phyloP scores from a whole-genome alignment of 768 basidiomycete species.

The Tylopilus intermedius region DNA sequence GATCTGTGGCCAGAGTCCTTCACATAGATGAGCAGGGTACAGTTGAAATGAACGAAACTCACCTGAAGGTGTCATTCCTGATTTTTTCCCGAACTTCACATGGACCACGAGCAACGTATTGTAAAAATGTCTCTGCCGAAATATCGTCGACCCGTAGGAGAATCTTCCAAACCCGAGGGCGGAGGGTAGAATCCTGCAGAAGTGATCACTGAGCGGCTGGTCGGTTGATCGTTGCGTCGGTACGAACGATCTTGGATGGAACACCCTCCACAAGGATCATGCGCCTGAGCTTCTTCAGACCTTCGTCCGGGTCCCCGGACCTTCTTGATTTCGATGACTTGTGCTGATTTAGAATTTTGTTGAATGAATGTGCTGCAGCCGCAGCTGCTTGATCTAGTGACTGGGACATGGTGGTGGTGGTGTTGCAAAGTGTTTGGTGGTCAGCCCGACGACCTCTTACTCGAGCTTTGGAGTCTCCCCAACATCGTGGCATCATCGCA shows the following conservation, averaged over 20 bases:
- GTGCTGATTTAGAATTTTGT: constrained; percentile 71
- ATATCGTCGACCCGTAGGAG: constrained; percentile 77
- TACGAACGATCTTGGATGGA: constrained; percentile 69
- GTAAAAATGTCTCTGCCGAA: constrained; percentile 67
- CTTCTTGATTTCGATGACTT: constrained; percentile 64
- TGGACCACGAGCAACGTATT: constrained; percentile 78
- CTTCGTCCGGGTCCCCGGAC: constrained; percentile 68
- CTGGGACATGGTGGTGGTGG: constrained; percentile 20
- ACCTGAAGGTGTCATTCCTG: constrained; percentile 95
- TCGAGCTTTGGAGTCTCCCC: no score
- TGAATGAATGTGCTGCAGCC: constrained; percentile 66
- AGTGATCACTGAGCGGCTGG: constrained; percentile 1
- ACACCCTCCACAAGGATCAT: constrained; percentile 90
- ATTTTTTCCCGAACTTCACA: constrained; percentile 90
- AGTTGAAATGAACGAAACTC: constrained; percentile 5
- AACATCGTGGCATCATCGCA: background rate
- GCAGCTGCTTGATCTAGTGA: constrained; percentile 27
- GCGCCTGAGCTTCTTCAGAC: constrained; percentile 78
- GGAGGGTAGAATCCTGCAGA: constrained; percentile 70
- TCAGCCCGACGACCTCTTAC: background rate
- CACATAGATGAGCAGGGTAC: background rate
- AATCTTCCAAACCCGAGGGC: constrained; percentile 93
- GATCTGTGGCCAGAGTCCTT: constrained; percentile 89
- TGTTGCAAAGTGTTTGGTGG: constrained; percentile 8
- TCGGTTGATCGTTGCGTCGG: background rate